Percentiles rank a stretch among this genome's conserved stretches.
Evolutionary conservation across 768 basidiomycete species (phyloP).

Genomic region (Holtermannia corniformis): DNA sequence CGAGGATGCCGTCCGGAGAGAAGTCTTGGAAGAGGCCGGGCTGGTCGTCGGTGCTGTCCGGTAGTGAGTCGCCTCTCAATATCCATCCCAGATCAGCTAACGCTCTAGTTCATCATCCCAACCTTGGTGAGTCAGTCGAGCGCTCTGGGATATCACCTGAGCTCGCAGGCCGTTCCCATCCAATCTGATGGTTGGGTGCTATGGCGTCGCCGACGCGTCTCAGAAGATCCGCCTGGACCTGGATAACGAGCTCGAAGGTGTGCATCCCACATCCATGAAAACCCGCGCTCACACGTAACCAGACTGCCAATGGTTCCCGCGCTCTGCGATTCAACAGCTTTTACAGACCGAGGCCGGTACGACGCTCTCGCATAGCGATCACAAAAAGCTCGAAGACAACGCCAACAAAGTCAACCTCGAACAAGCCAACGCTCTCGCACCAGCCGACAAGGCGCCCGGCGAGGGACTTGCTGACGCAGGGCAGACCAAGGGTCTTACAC

Average conservation of each 20-base stretch:
- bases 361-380: constrained; percentile 47
- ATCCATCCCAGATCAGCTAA: too few relatives aligned
- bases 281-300: constrained; percentile 1
- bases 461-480: constrained; percentile 16
- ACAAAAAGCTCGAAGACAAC: constrained; percentile 45
- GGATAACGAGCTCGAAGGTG: constrained; percentile 94
- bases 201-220: constrained; percentile 54
- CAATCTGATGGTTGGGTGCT: constrained; percentile 84
- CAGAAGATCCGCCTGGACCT: constrained; percentile 73
- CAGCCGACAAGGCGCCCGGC: constrained; percentile 32
- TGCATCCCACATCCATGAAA: constrained; percentile 15
- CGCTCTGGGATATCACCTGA: neutral
- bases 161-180: constrained; percentile 72
- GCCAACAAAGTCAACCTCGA: constrained; percentile 41
- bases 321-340: constrained; percentile 58
- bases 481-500: constrained; percentile 46
- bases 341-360: constrained; percentile 53
- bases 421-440: constrained; percentile 33
- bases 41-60: constrained; percentile 70
- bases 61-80: constrained; percentile 48
- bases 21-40: constrained; percentile 94
- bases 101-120: constrained; percentile 36
- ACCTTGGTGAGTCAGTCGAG: constrained; percentile 14
- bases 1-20: constrained; percentile 83
- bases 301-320: constrained; percentile 87